phyloP scores from a whole-genome alignment of 495 filamentous ascomycete genomes.

The Hyaloscypha variabilis region DNA sequence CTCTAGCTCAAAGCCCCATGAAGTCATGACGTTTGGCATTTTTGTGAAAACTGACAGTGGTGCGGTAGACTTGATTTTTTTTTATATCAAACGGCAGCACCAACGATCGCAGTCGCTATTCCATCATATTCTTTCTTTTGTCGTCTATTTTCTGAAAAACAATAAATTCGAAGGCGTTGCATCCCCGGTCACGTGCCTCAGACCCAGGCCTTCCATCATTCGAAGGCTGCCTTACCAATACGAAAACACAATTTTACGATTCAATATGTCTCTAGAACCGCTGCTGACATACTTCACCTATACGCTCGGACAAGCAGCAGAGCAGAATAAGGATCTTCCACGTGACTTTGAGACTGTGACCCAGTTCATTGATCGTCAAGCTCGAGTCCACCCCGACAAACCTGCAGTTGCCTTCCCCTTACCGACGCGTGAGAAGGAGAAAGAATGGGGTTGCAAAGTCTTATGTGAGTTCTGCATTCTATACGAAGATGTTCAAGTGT shows the following conservation, averaged over 20 bases:
- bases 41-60: too few species aligned
- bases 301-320: conserved; percentile 49
- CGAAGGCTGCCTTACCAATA: too few species aligned
- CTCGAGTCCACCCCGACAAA: conserved; percentile 30
- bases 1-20: too few species aligned
- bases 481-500: not conserved
- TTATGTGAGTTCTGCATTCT: not conserved
- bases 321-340: conserved; percentile 31
- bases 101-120: too few species aligned
- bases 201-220: too few species aligned
- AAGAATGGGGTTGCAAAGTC: conserved; percentile 34
- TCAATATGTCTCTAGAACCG: not conserved
- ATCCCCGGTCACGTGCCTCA: too few species aligned
- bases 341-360: conserved; percentile 44
- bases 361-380: conserved; percentile 47
- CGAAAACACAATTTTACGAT: not conserved
- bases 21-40: too few species aligned
- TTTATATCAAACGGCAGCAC: too few species aligned
- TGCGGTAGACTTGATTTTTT: too few species aligned
- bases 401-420: conserved; percentile 50
- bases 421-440: conserved; percentile 7
- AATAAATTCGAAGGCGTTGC: too few species aligned
- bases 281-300: conserved; percentile 46
- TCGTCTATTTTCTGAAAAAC: too few species aligned
- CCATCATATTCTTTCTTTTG: too few species aligned